Conservation (phyloP, 2,329 filamentous ascomycete genomes). For the Graphiopsis chlorocephala region DNA sequence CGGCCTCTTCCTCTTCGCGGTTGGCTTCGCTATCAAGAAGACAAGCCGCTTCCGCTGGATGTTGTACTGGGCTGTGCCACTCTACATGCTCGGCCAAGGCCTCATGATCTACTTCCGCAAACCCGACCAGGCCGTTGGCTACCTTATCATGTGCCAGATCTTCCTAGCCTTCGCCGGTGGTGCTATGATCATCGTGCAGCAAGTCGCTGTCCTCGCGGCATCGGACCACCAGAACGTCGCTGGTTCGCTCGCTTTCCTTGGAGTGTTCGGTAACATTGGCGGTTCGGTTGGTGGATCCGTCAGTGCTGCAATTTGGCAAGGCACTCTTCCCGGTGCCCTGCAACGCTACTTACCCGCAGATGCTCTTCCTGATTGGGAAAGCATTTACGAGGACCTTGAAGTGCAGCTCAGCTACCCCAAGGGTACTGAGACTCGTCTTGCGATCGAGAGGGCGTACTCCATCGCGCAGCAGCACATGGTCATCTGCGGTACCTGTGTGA, state of each 20-base stretch:
- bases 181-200: slow-evolving; percentile 30
- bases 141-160: slow-evolving; percentile 41
- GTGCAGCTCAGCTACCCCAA: slow-evolving; percentile 41
- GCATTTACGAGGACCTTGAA: slow-evolving; percentile 35
- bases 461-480: slow-evolving; percentile 24
- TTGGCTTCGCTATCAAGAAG: slow-evolving; percentile 37
- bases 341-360: slow-evolving; percentile 44
- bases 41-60: slow-evolving; percentile 49
- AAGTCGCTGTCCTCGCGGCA: slow-evolving; percentile 37
- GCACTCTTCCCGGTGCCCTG: slow-evolving; percentile 22
- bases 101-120: slow-evolving; percentile 39
- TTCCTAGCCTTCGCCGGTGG: slow-evolving; percentile 36
- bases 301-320: slow-evolving; percentile 37
- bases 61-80: slow-evolving; percentile 32
- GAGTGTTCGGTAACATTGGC: slow-evolving; percentile 34
- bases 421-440: slow-evolving; percentile 42
- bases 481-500: slow-evolving; percentile 23
- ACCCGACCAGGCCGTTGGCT: slow-evolving; percentile 33
- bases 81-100: slow-evolving; percentile 28
- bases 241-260: slow-evolving; percentile 35
- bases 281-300: slow-evolving; percentile 35
- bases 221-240: slow-evolving; percentile 36
- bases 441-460: slow-evolving; percentile 46
- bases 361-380: slow-evolving; percentile 29
- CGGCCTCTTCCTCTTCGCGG: slow-evolving; percentile 28